A percentile compares a stretch with the other conserved stretches of the same genome.
Evolutionary conservation across 257 asterid genomes (phyloP).

Genomic region (Ehretia macrophylla): DNA sequence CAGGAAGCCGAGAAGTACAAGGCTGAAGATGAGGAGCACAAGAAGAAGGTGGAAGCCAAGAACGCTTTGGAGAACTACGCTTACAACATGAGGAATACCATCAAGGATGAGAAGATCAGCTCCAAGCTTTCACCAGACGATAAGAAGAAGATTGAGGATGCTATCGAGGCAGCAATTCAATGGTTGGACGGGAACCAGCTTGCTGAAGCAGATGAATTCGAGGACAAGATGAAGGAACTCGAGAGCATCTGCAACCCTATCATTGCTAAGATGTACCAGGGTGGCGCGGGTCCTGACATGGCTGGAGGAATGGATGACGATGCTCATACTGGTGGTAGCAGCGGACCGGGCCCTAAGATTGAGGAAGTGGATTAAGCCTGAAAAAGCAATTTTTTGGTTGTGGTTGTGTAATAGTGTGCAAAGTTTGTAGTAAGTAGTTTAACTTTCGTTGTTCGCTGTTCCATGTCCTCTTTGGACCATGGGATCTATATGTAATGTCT

Average conservation of each 20-base stretch:
- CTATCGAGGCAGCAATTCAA: conserved; percentile 23
- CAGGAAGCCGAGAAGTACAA: conserved; percentile 34
- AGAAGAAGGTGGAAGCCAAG: conserved; percentile 34
- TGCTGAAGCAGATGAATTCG: conserved; percentile 31
- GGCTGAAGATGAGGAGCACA: conserved; percentile 32
- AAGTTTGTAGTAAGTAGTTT: too few relatives aligned
- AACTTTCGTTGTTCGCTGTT: too few relatives aligned
- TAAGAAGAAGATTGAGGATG: conserved; percentile 30
- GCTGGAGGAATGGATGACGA: conserved; percentile 31
- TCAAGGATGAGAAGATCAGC: conserved; percentile 34
- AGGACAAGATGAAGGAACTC: conserved; percentile 37
- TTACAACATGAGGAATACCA: conserved; percentile 39
- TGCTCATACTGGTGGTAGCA: conserved; percentile 20
- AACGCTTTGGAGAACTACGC: conserved; percentile 28
- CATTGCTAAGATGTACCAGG: conserved; percentile 36
- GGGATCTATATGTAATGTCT: too few relatives aligned
- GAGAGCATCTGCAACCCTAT: conserved; percentile 34
- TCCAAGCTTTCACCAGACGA: conserved; percentile 26
- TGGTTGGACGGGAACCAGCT: conserved; percentile 34
- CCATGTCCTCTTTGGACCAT: too few relatives aligned
- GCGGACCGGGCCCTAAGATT: conserved; percentile 35
- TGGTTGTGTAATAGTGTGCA: too few relatives aligned
- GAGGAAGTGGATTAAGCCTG: conserved; percentile 29
- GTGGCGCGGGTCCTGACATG: conserved; percentile 20
- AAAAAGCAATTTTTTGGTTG: neutral